Conservation (phyloP, 345 rosid genomes). For the Conringia planisiliqua region DNA sequence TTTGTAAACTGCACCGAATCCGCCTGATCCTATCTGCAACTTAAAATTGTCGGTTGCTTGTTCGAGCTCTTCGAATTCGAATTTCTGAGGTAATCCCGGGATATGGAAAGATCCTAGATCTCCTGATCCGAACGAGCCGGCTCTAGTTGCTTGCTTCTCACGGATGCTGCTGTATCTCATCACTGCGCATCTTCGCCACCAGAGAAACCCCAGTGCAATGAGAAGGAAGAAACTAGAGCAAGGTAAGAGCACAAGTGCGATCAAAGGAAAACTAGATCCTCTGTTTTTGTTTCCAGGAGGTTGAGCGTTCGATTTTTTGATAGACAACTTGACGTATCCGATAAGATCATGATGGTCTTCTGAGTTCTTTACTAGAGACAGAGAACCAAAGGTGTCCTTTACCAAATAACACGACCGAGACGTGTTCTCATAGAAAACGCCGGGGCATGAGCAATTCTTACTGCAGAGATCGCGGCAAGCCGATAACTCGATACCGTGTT, state of each 20-base stretch:
- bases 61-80: constrained; percentile 56
- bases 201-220: constrained; percentile 43
- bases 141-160: constrained; percentile 39
- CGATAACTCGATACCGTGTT: constrained; percentile 40
- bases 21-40: constrained; percentile 65
- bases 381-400: constrained; percentile 58
- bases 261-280: constrained; percentile 42
- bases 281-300: constrained; percentile 1
- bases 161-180: constrained; percentile 32
- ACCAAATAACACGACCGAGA: constrained; percentile 65
- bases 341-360: constrained; percentile 34
- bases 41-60: constrained; percentile 63
- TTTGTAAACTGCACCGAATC: constrained; percentile 69
- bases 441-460: constrained; percentile 65
- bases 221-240: constrained; percentile 46
- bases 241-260: constrained; percentile 66
- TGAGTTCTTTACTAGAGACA: constrained; percentile 36
- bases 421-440: constrained; percentile 56
- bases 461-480: constrained; percentile 60
- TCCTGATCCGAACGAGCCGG: constrained; percentile 43
- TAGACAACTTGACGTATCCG: constrained; percentile 30
- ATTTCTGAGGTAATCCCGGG: constrained; percentile 70
- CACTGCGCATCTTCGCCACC: constrained; percentile 51
- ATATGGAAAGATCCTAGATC: constrained; percentile 70
- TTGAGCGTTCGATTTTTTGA: neutral